Conservation (phyloP, 495 filamentous ascomycete genomes). For the Penicillium robsamsonii region DNA sequence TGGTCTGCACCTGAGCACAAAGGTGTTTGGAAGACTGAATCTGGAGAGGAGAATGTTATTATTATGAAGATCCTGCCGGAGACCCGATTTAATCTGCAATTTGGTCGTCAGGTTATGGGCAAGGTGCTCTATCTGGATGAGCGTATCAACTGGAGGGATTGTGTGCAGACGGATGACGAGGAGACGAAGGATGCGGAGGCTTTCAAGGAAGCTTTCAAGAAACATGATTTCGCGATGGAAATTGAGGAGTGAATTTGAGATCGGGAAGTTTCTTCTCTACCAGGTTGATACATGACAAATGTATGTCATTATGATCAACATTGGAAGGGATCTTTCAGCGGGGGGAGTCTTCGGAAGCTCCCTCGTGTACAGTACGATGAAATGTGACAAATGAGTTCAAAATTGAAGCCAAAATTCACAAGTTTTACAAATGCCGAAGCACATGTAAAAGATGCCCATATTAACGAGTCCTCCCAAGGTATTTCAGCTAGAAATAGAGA, state of each 20-base stretch:
- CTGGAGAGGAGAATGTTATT: slow-evolving; percentile 45
- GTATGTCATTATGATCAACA: background rate
- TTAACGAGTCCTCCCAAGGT: background rate
- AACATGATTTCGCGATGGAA: slow-evolving; percentile 73
- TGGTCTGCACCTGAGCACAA: slow-evolving; percentile 9
- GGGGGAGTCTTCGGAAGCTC: background rate
- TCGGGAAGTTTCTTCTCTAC: background rate
- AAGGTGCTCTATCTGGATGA: slow-evolving; percentile 77
- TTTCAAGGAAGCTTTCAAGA: slow-evolving; percentile 82
- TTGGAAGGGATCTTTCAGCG: background rate
- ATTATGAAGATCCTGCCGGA: slow-evolving; percentile 51
- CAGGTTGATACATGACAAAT: background rate
- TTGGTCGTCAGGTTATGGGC: slow-evolving; percentile 77
- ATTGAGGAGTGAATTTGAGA: slow-evolving; percentile 2
- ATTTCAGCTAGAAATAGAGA: background rate
- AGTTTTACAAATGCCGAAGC: background rate
- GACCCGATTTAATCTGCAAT: slow-evolving; percentile 62
- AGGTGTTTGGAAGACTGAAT: slow-evolving; percentile 5
- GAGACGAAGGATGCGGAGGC: slow-evolving; percentile 75
- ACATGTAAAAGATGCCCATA: background rate
- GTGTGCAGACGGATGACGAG: slow-evolving; percentile 70
- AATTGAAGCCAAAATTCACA: background rate
- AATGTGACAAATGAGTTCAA: slow-evolving; percentile 8
- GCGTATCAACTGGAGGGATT: slow-evolving; percentile 76
- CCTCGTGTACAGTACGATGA: slow-evolving; percentile 1